phyloP scores from a whole-genome alignment of 139 green algal species.

The Chlorella sp. region DNA sequence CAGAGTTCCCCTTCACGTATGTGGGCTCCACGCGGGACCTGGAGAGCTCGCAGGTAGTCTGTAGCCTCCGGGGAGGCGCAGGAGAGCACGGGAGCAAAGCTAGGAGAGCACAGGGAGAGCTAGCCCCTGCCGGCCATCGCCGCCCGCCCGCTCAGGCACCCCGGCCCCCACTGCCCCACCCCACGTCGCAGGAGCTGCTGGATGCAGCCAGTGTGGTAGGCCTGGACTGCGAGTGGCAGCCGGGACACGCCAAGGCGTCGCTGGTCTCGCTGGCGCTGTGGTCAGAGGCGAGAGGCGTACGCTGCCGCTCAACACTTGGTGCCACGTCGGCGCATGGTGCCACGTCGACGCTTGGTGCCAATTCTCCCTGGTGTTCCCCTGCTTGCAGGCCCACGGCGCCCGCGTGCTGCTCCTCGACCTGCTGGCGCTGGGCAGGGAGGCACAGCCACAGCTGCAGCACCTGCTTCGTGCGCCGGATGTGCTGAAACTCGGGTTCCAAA shows the following conservation, averaged over 20 bases:
- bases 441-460: slow-evolving; percentile 10
- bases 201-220: slow-evolving; percentile 17
- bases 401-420: slow-evolving; percentile 30
- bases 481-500: slow-evolving; percentile 2
- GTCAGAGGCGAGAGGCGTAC: not conserved
- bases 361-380: not conserved
- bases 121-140: not conserved
- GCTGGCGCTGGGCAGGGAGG: not conserved
- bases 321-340: not conserved
- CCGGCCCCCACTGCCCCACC: not conserved
- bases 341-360: not conserved
- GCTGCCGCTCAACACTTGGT: not conserved
- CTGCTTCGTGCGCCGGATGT: slow-evolving; percentile 18
- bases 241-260: slow-evolving; percentile 14
- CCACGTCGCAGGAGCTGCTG: not conserved
- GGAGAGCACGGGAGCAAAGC: not conserved
- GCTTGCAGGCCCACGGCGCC: not conserved
- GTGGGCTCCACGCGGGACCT: too few relatives aligned
- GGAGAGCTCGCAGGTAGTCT: too few relatives aligned
- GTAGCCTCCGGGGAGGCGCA: too few relatives aligned
- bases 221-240: slow-evolving; percentile 44
- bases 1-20: too few relatives aligned
- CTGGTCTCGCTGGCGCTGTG: slow-evolving; percentile 38
- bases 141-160: not conserved
- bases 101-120: not conserved